Evolutionary conservation across 2,329 filamentous ascomycete genomes (phyloP).

Genomic region (Arthrinium puccinioides): DNA sequence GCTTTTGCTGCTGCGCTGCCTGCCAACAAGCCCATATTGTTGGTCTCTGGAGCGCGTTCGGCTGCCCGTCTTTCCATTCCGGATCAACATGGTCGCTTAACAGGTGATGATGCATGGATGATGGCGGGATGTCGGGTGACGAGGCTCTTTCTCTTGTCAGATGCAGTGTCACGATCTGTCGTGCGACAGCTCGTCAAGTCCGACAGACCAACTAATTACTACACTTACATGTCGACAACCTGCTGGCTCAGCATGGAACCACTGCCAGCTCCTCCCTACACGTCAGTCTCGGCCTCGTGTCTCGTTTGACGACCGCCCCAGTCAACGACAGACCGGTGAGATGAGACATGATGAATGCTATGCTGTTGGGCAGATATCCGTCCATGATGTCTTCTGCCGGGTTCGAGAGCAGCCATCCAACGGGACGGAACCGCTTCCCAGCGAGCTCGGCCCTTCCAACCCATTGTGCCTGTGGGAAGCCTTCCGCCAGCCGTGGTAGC

Average conservation of each 20-base stretch:
- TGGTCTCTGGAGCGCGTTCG: no score
- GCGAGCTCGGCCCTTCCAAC: neutral
- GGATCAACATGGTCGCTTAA: no score
- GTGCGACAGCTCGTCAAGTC: neutral
- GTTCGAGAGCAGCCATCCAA: neutral
- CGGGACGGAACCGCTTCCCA: neutral
- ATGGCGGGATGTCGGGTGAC: neutral
- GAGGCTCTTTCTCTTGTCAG: neutral
- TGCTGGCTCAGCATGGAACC: slow-evolving; percentile 2
- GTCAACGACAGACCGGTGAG: slow-evolving; percentile 1
- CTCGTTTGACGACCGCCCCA: neutral
- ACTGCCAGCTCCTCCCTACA: neutral
- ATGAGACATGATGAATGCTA: no score
- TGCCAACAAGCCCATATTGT: no score
- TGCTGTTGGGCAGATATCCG: neutral
- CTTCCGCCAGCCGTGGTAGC: slow-evolving; percentile 1
- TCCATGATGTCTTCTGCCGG: neutral
- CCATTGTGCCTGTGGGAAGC: neutral
- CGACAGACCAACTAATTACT: neutral
- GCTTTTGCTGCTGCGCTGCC: no score
- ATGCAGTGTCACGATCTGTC: neutral
- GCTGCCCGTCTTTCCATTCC: no score
- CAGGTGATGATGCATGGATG: no score
- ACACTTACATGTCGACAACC: slow-evolving; percentile 1
- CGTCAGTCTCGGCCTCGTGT: neutral